phyloP scores from a whole-genome alignment of 768 basidiomycete species.

The Podaxis mareebaensis region DNA sequence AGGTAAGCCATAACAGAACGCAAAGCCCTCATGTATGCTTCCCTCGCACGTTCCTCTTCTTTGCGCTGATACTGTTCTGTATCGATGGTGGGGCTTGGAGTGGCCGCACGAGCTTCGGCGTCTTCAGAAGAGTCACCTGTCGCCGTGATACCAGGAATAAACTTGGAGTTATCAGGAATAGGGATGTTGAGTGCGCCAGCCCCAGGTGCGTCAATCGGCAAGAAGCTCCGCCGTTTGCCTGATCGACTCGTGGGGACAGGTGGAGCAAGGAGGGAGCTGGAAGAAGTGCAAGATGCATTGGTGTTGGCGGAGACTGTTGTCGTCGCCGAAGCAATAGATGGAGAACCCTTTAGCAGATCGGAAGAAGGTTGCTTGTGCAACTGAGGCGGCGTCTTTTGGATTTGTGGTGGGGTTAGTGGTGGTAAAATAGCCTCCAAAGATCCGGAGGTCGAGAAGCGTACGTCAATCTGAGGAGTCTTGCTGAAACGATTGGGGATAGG shows the following conservation, averaged over 20 bases:
- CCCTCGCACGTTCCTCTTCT: constrained; percentile 72
- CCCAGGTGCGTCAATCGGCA: constrained; percentile 75
- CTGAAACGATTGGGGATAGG: constrained; percentile 35
- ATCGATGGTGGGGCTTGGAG: constrained; percentile 46
- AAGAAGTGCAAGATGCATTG: constrained; percentile 21
- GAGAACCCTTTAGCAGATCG: constrained; percentile 29
- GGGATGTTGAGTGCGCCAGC: constrained; percentile 54
- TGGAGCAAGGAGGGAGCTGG: constrained; percentile 41
- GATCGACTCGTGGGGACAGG: constrained; percentile 47
- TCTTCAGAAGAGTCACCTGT: constrained; percentile 29
- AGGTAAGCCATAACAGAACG: constrained; percentile 95
- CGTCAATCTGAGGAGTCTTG: constrained; percentile 61
- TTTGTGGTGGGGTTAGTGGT: constrained; percentile 26
- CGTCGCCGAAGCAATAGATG: constrained; percentile 16
- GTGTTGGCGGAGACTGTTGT: constrained; percentile 15
- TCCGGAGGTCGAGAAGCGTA: constrained; percentile 74
- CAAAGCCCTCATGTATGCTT: constrained; percentile 77
- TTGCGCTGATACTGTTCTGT: constrained; percentile 55
- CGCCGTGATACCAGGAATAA: constrained; percentile 52
- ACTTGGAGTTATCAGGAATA: constrained; percentile 63
- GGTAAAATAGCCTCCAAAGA: constrained; percentile 51
- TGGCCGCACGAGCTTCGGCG: constrained; percentile 29
- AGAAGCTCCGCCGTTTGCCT: constrained; percentile 82
- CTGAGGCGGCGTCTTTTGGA: constrained; percentile 17
- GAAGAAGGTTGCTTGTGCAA: constrained; percentile 26